phyloP scores from a whole-genome alignment of 805 yeast species.

The Yarrowia sp. region DNA sequence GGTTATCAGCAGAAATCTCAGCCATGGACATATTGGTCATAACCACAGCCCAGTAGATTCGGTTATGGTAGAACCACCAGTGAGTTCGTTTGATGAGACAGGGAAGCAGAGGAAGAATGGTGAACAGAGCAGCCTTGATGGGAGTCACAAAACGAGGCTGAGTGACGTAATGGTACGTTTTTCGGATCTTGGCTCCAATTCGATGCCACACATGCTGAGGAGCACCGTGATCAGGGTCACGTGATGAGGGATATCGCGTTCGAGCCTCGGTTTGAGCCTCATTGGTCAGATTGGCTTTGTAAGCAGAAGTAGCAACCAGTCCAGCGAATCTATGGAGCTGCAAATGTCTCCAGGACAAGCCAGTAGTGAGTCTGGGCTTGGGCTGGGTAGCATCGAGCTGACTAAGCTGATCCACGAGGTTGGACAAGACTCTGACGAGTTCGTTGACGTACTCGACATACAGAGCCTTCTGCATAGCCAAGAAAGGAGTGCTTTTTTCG shows the following conservation, averaged over 20 bases:
- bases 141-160: slow-evolving; percentile 29
- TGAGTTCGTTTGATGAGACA: slow-evolving; percentile 35
- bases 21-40: slow-evolving; percentile 37
- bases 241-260: background rate
- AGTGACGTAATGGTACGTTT: background rate
- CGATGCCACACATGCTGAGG: background rate
- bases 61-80: slow-evolving; percentile 32
- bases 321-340: background rate
- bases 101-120: slow-evolving; percentile 33
- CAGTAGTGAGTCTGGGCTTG: slow-evolving; percentile 1
- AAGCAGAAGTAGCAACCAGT: background rate
- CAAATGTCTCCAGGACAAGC: background rate
- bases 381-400: background rate
- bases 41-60: slow-evolving; percentile 39
- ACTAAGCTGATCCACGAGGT: background rate
- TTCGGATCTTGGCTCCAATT: background rate
- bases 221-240: slow-evolving; percentile 2
- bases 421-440: background rate
- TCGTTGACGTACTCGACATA: slow-evolving; percentile 9
- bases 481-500: background rate
- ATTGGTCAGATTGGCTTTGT: background rate
- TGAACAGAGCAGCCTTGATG: slow-evolving; percentile 33
- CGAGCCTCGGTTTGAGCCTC: background rate
- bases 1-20: slow-evolving; percentile 38
- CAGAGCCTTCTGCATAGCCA: slow-evolving; percentile 14